phyloP scores from a whole-genome alignment of 108 stramenopile species.

The Nitzschia sp. region DNA sequence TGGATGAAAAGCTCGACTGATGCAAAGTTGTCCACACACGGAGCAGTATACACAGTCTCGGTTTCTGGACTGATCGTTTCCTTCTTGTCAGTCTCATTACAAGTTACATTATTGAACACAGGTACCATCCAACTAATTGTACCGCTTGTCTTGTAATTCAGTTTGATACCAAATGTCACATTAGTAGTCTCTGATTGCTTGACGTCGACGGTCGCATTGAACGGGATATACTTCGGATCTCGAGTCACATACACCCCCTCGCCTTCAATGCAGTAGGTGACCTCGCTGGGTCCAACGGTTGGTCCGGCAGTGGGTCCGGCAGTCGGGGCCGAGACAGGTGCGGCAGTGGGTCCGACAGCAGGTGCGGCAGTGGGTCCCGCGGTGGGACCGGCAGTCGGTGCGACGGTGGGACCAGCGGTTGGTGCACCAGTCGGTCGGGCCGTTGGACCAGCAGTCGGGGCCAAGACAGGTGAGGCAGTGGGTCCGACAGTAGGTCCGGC shows the following conservation, averaged over 20 bases:
- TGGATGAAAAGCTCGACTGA: background rate
- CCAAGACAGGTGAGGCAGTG: background rate
- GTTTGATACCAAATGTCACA: background rate
- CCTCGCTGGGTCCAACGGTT: slow-evolving; percentile 13
- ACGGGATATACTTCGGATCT: background rate
- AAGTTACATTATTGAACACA: background rate
- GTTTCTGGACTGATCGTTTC: background rate
- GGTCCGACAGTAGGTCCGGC: background rate
- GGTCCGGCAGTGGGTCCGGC: slow-evolving; percentile 9
- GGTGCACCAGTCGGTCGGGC: slow-evolving; percentile 11
- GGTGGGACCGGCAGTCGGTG: background rate
- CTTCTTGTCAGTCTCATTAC: background rate
- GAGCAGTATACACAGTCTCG: background rate
- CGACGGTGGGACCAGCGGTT: slow-evolving; percentile 8
- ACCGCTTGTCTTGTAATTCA: background rate
- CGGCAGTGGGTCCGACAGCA: background rate
- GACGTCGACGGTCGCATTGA: background rate
- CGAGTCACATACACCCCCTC: background rate
- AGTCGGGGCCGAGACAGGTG: slow-evolving; percentile 9
- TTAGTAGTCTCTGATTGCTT: background rate
- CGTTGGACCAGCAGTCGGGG: slow-evolving; percentile 10
- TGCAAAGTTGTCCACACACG: background rate
- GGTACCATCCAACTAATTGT: slow-evolving; percentile 3
- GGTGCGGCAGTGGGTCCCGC: slow-evolving; percentile 2
- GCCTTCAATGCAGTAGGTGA: slow-evolving; percentile 9